Evolutionary conservation across 306 rosid genomes (phyloP), one percentile per base, ranked within the genome.

Genomic region (Glycine latifolia): DNA sequence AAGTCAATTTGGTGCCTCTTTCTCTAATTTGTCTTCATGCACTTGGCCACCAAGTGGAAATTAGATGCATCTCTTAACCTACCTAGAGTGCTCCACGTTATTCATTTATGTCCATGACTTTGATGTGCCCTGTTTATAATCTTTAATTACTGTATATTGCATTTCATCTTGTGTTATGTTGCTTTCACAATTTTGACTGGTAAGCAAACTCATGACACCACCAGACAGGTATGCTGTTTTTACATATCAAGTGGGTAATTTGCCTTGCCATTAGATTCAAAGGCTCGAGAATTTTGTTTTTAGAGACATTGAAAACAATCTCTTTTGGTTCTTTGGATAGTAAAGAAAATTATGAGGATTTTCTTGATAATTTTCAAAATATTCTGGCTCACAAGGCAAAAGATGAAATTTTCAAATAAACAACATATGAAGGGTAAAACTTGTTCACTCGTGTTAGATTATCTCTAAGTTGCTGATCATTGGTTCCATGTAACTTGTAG

Each of bases 401-500:
- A 26, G 31, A 26, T 26, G 31, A 26, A 26, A 26, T 26, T 26
- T 26, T 26, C 31, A 26, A 26, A 26, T 2, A 26, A 26, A 26
- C 31, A 26, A 43, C 58, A 50, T 58, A 59, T 53, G 80, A 31
- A 76, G 63, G 41, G 55, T 70, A 17, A 17, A 10, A 15, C 43
- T 49, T 85, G 63, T 73, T 41, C 7, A 10, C 44, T 17, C 54
- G 65, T 76, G 10, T 60, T 11, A 33, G 10, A 58, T 70, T 9
- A 53, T 59, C 14, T 26, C 31, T 67, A 39, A 37, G 68, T 15
- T 62, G 70, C 49, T 20, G 41, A 37, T 76, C 31, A 48, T 48
- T 65, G 61, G 3, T 79, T 67, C 80, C 47, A 39, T 86, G 54
- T 71, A 37, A 79, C 35, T 83, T 88, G 84, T 77, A 90, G 97